phyloP scores from a whole-genome alignment of 306 rosid species.

The Vigna radiata region DNA sequence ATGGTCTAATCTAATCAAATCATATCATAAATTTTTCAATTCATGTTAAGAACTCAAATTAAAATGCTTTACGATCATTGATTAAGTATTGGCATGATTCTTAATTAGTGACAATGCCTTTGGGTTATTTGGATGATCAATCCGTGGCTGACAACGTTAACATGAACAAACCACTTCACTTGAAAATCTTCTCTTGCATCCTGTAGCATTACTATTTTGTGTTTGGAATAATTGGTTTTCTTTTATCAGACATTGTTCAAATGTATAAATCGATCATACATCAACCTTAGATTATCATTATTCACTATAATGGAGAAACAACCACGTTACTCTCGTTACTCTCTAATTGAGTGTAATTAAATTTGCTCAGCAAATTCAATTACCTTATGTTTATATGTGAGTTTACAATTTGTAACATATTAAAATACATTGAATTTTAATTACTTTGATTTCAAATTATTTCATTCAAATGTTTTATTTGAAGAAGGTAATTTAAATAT shows the following conservation, averaged over 20 bases:
- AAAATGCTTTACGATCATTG: background rate
- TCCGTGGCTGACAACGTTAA: conserved; percentile 4
- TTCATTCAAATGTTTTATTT: no score
- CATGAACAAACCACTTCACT: conserved; percentile 22
- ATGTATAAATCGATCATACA: background rate
- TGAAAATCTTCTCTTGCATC: conserved; percentile 21
- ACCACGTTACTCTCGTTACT: no score
- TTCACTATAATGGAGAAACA: no score
- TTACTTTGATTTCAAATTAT: no score
- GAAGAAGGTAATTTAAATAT: no score
- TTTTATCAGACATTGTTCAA: conserved; percentile 6
- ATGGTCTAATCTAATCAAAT: conserved; percentile 44
- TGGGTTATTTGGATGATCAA: conserved; percentile 38
- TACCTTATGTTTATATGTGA: no score
- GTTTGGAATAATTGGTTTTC: conserved; percentile 17
- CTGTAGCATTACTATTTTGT: conserved; percentile 20
- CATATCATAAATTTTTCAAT: background rate
- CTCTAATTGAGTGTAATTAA: no score
- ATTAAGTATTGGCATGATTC: background rate
- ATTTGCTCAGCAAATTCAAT: no score
- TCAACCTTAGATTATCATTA: no score
- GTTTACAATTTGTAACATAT: no score
- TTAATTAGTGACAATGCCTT: background rate
- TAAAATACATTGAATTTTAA: no score
- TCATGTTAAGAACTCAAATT: conserved; percentile 29